Conservation (phyloP, 192 early-diverging fungal species). For the Linderina pennispora region DNA sequence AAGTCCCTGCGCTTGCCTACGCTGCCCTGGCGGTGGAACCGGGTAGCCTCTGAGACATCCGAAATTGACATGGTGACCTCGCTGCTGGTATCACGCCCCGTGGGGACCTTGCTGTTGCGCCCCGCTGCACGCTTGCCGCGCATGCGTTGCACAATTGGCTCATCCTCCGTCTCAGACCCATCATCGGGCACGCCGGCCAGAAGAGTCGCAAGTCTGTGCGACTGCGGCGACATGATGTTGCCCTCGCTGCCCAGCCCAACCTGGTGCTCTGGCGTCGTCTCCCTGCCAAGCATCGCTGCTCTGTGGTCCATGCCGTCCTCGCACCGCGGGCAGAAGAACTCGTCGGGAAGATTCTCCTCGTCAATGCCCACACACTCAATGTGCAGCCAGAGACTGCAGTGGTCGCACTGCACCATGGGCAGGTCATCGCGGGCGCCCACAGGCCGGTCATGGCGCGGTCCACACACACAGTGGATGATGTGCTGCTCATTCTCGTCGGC, state of each 20-base stretch:
- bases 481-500: conserved; percentile 45
- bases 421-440: conserved; percentile 34
- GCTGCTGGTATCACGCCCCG: conserved; percentile 9
- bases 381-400: conserved; percentile 67
- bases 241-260: not conserved
- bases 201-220: conserved; percentile 32
- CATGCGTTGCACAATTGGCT: too few species aligned
- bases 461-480: conserved; percentile 47
- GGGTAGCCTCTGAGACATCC: conserved; percentile 34
- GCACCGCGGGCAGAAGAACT: conserved; percentile 60
- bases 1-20: conserved; percentile 11
- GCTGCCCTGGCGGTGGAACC: conserved; percentile 45
- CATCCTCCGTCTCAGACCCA: conserved; percentile 40
- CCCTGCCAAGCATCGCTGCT: conserved; percentile 5
- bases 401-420: conserved; percentile 72
- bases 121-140: too few species aligned
- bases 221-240: conserved; percentile 35
- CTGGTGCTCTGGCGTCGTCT: conserved; percentile 16
- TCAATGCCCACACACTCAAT: conserved; percentile 58
- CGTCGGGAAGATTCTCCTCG: conserved; percentile 50
- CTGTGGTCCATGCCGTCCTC: not conserved
- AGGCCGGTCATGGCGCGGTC: conserved; percentile 35
- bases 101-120: conserved; percentile 3
- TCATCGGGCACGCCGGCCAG: conserved; percentile 30
- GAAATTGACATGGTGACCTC: conserved; percentile 45